phyloP scores from a whole-genome alignment of 306 rosid species.

The Mimosa bimucronata region DNA sequence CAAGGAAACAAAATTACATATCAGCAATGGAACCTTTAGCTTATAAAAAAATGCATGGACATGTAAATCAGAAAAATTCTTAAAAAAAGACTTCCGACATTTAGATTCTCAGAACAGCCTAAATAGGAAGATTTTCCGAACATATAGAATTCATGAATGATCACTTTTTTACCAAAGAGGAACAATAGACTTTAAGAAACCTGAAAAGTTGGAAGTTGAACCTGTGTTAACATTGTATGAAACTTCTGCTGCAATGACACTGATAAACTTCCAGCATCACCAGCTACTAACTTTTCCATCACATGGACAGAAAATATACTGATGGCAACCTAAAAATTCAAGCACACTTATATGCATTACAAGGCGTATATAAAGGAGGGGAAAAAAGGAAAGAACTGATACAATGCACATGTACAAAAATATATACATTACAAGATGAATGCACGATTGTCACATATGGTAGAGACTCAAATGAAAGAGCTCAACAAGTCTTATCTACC shows the following conservation, averaged over 20 bases:
- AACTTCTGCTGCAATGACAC: constrained; percentile 75
- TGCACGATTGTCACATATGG: constrained; percentile 22
- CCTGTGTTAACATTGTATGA: constrained; percentile 61
- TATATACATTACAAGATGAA: constrained; percentile 8
- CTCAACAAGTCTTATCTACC: not conserved
- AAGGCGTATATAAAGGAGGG: constrained; percentile 1
- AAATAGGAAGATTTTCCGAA: constrained; percentile 7
- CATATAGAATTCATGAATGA: constrained; percentile 23
- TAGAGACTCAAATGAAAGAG: constrained; percentile 29
- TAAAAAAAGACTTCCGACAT: not conserved
- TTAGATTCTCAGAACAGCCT: constrained; percentile 25
- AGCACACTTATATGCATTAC: constrained; percentile 7
- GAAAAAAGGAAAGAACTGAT: not conserved
- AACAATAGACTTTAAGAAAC: constrained; percentile 15
- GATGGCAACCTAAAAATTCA: constrained; percentile 72
- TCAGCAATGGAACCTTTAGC: constrained; percentile 35
- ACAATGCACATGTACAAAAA: not conserved
- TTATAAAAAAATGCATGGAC: not conserved
- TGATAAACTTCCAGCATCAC: constrained; percentile 78
- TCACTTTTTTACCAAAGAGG: constrained; percentile 11
- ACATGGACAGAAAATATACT: constrained; percentile 73
- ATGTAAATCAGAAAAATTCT: constrained; percentile 19
- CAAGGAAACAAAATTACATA: constrained; percentile 39
- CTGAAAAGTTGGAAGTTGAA: constrained; percentile 36
- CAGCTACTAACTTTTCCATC: constrained; percentile 65